Evolutionary conservation across 306 rosid genomes (phyloP).

Genomic region (Cucurbita maxima): DNA sequence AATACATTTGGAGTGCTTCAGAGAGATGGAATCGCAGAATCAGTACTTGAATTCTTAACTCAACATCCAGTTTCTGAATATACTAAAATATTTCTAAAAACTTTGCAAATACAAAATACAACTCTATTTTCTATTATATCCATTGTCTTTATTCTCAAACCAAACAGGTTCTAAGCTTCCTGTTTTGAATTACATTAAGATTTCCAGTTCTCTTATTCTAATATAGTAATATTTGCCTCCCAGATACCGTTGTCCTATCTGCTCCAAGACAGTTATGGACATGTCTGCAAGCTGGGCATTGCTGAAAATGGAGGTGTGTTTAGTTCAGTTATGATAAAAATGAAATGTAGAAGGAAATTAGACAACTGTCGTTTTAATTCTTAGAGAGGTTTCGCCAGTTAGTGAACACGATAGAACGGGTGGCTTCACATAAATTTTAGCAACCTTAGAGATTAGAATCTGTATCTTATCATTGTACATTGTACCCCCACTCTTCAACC

Average conservation of each 20-base stretch:
- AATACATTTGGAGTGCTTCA: constrained; percentile 50
- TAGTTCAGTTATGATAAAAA: not conserved
- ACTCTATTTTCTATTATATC: not conserved
- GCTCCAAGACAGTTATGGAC: constrained; percentile 38
- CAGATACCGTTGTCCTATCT: constrained; percentile 64
- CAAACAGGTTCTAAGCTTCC: not conserved
- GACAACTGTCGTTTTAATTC: not conserved
- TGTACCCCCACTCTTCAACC: not conserved
- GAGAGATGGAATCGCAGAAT: constrained; percentile 26
- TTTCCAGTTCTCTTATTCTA: not conserved
- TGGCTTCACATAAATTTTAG: not conserved
- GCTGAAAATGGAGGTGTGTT: constrained; percentile 37
- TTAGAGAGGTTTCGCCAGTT: not conserved
- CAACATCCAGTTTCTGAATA: not conserved
- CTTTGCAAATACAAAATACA: not conserved
- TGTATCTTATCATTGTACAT: not conserved
- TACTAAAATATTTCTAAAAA: not conserved
- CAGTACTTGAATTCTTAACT: constrained; percentile 17
- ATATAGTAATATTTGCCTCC: not conserved
- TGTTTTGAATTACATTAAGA: not conserved
- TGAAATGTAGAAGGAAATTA: not conserved
- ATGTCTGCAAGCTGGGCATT: constrained; percentile 31
- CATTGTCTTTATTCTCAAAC: not conserved
- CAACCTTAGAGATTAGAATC: not conserved
- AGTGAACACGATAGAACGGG: not conserved